Percentiles rank a stretch among this genome's conserved stretches.
These are phyloP conservation scores for Firmiana major DNA, from an alignment of 345 rosid species.

Conservation along the genomic window DNA sequence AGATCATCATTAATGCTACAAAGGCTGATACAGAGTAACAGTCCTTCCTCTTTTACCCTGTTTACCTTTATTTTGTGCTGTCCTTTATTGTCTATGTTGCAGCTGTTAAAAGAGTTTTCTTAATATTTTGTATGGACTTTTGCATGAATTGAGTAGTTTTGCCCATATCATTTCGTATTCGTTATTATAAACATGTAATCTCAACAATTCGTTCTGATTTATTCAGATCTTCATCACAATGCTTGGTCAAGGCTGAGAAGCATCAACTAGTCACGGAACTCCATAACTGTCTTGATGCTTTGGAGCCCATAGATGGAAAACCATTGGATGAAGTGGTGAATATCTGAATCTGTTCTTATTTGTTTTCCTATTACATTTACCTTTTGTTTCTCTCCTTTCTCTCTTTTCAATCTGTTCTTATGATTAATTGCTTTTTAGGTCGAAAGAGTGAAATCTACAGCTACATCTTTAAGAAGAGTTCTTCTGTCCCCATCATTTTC, in stretches of 20 bases:
- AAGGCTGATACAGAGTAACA: constrained; percentile 62
- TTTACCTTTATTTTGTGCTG: constrained; percentile 1
- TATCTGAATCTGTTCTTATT: constrained; percentile 13
- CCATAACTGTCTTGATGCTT: constrained; percentile 54
- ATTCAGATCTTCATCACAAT: constrained; percentile 42
- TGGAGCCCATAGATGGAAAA: constrained; percentile 74
- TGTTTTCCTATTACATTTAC: background rate
- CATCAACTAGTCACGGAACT: constrained; percentile 62
- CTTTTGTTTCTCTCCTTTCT: background rate
- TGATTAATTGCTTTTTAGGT: constrained; percentile 8
- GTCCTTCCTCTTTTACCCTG: constrained; percentile 9
- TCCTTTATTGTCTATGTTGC: background rate
- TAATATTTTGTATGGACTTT: background rate
- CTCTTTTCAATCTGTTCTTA: constrained; percentile 28
- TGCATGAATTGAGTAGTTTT: constrained; percentile 7
- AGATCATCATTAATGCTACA: constrained; percentile 63
- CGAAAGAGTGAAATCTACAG: constrained; percentile 55
- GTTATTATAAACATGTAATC: background rate
- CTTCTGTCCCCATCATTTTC: constrained; percentile 80
- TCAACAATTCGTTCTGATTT: constrained; percentile 13
- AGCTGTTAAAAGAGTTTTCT: background rate
- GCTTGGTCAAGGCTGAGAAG: constrained; percentile 60
- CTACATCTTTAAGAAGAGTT: constrained; percentile 77
- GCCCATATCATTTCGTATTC: background rate
- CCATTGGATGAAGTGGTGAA: constrained; percentile 71